Percentiles rank a stretch among this genome's conserved stretches.
phyloP scores from a whole-genome alignment of 2,329 filamentous ascomycete genomes.

The Clarireedia homoeocarpa region DNA sequence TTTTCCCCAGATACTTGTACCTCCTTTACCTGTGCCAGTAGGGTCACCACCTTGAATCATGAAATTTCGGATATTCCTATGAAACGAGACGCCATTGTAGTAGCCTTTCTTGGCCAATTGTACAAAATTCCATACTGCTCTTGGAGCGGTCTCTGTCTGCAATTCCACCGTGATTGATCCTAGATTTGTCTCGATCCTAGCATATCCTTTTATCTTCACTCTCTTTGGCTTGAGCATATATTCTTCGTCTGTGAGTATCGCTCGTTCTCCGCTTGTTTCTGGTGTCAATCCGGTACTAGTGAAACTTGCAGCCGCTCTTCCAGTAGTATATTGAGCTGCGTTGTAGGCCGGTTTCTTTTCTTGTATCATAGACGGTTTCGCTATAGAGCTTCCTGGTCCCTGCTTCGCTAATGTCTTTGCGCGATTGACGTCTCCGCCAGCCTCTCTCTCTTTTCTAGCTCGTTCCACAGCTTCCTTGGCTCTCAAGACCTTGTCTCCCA shows the following conservation, averaged over 20 bases:
- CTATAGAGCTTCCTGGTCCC: slow-evolving; percentile 25
- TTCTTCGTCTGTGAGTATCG: slow-evolving; percentile 84
- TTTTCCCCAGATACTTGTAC: slow-evolving; percentile 85
- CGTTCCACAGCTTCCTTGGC: slow-evolving; percentile 92
- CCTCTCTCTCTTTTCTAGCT: slow-evolving; percentile 66
- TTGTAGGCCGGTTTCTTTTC: slow-evolving; percentile 66
- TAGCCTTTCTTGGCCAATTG: slow-evolving; percentile 82
- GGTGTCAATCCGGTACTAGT: slow-evolving; percentile 92
- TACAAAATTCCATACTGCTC: slow-evolving; percentile 95
- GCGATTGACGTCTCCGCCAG: slow-evolving; percentile 50
- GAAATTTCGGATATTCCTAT: slow-evolving; percentile 90
- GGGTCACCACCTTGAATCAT: slow-evolving; percentile 98
- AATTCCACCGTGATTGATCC: slow-evolving; percentile 85
- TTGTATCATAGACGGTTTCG: slow-evolving; percentile 39
- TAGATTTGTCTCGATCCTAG: slow-evolving; percentile 76
- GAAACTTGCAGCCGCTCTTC: slow-evolving; percentile 85
- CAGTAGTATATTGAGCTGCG: slow-evolving; percentile 83
- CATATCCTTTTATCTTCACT: slow-evolving; percentile 86
- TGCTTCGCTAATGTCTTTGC: slow-evolving; percentile 34
- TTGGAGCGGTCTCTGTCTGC: slow-evolving; percentile 82
- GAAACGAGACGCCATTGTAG: slow-evolving; percentile 77
- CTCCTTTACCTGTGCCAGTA: slow-evolving; percentile 85
- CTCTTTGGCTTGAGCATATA: slow-evolving; percentile 90
- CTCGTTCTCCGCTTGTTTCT: slow-evolving; percentile 80
- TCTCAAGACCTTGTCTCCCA: slow-evolving; percentile 74